A percentile compares a stretch with the other conserved stretches of the same genome.
Conservation (phyloP, 2,329 filamentous ascomycete species). For the Colletotrichum chlorophyti region DNA sequence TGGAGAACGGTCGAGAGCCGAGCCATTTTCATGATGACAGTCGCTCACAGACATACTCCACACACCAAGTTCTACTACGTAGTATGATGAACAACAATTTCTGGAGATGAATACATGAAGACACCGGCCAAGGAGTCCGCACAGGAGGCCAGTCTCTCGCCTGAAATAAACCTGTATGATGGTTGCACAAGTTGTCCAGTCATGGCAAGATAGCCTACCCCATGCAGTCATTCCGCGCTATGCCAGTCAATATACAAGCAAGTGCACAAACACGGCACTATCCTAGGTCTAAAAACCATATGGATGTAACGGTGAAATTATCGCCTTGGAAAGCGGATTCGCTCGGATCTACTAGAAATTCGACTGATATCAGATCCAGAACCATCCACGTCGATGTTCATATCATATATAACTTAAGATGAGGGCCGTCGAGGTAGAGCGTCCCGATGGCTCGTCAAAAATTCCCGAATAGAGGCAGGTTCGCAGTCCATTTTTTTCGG, state of each 20-base stretch:
- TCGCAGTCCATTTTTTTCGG: slow-evolving; percentile 38
- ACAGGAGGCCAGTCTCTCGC: too few relatives aligned
- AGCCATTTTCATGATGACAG: too few relatives aligned
- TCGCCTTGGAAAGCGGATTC: neutral
- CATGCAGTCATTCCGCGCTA: neutral
- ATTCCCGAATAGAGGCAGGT: slow-evolving; percentile 31
- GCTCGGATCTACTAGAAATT: neutral
- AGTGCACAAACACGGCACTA: too few relatives aligned
- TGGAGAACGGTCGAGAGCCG: too few relatives aligned
- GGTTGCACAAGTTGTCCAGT: slow-evolving; percentile 16
- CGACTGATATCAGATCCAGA: slow-evolving; percentile 3
- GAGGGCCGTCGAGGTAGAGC: neutral
- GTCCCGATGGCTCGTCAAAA: slow-evolving; percentile 28
- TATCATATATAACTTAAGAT: neutral
- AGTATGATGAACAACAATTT: too few relatives aligned
- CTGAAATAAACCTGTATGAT: too few relatives aligned
- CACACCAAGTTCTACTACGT: too few relatives aligned
- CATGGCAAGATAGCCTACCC: slow-evolving; percentile 1
- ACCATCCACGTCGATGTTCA: neutral
- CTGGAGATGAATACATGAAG: too few relatives aligned
- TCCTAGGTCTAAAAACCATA: slow-evolving; percentile 20
- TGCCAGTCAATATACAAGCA: neutral
- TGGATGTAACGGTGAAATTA: neutral
- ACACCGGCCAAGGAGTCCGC: neutral
- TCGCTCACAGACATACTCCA: too few relatives aligned